Evolutionary conservation across 495 filamentous ascomycete genomes (phyloP), one percentile per base, ranked within the genome.

Genomic region (Hyaloscypha finlandica): DNA sequence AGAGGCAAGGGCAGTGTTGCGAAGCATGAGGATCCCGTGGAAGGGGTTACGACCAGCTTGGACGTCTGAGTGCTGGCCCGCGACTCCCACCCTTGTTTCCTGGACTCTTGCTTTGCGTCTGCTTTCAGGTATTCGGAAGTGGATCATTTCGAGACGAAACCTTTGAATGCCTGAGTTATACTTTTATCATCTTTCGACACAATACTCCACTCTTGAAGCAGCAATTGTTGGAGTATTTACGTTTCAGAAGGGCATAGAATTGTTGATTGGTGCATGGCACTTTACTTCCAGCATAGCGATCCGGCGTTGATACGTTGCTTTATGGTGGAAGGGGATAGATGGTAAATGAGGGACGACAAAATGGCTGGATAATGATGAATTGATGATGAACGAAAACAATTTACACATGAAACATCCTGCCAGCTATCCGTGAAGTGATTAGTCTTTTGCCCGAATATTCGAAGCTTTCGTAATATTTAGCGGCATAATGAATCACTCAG

Each of bases 1-100:
- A 84, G 95, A 61, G 92, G 88, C 29, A 97, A 97, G 80, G 93
- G 94, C 20, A 93, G 88, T 64, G 92, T 90, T 9, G 94, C 94
- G 6, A 93, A 93, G 67, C 84, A 85, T 65, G 84, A 86, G 66
- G 71, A 74, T 63, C 71, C 71, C 11, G 45, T 56, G 20, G 61
- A 45, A 29, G 53, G 35, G 11, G 42, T 48, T 14, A 65, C 69
- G 2, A 53, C 56, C 3, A 62, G 51, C 12, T 25, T 73, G 16
- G 71, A 61, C 12, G 56, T 59, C 39, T 59, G 56, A 59, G 31
- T n/a, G n/a, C 35, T 37, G 25, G 25, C 35, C 11, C 35, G 3
- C 25, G 25, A 25, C 25, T 37, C 35, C 3, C 35, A 1, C 35
- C 1, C 12, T 25, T 25, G 25, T 2, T 25, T 25, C 25, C 25